phyloP scores from a whole-genome alignment of 2,329 filamentous ascomycete species.

The Fusarium decemcellulare region DNA sequence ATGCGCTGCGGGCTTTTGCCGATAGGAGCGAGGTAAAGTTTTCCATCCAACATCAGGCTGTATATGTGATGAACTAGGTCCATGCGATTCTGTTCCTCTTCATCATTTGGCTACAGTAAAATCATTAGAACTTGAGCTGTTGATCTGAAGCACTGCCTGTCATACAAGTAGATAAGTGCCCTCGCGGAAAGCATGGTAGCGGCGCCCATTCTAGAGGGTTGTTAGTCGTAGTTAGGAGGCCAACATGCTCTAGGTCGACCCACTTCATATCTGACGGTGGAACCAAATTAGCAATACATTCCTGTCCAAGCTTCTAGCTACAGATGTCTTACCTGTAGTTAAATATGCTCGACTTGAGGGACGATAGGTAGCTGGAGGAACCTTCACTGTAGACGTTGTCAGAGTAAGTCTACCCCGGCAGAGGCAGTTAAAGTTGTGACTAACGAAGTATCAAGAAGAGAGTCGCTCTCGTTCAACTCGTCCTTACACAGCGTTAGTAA shows the following conservation, averaged over 20 bases:
- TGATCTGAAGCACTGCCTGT: too few species aligned
- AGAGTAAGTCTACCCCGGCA: too few species aligned
- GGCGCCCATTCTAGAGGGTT: slow-evolving; percentile 11
- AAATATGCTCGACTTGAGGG: slow-evolving; percentile 26
- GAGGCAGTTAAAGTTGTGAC: too few species aligned
- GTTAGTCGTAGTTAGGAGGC: neutral
- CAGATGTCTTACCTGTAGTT: slow-evolving; percentile 9
- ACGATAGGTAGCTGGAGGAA: slow-evolving; percentile 14
- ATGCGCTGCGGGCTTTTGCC: slow-evolving; percentile 5
- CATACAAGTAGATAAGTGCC: slow-evolving; percentile 19
- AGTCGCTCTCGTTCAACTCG: neutral
- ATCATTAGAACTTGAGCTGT: neutral
- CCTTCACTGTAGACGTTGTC: neutral
- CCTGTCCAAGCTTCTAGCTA: too few species aligned
- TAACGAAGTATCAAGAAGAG: neutral
- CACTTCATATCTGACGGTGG: slow-evolving; percentile 17
- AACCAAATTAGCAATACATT: too few species aligned
- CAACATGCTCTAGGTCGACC: neutral
- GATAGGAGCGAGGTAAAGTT: slow-evolving; percentile 9
- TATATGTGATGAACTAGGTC: slow-evolving; percentile 25
- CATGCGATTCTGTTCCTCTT: slow-evolving; percentile 24
- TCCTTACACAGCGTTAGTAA: neutral
- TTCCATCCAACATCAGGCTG: slow-evolving; percentile 7
- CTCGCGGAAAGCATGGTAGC: slow-evolving; percentile 28
- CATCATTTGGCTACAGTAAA: slow-evolving; percentile 15